phyloP scores from a whole-genome alignment of 805 yeast species.

The Candida yuanshanica region DNA sequence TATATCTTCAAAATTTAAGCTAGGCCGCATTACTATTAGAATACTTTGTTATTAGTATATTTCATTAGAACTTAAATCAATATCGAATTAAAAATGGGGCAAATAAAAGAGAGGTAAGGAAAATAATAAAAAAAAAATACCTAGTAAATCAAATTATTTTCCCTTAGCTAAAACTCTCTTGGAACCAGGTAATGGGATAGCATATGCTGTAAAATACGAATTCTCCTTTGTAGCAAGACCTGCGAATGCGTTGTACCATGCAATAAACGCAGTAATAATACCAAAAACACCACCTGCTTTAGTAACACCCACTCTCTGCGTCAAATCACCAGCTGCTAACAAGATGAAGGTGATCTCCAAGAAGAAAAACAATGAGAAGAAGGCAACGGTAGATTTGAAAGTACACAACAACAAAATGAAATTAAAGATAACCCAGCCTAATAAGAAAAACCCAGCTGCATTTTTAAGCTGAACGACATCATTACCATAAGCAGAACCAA shows the following conservation, averaged over 20 bases:
- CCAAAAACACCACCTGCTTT: slow-evolving; percentile 57
- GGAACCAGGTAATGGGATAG: slow-evolving; percentile 29
- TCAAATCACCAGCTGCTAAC: slow-evolving; percentile 46
- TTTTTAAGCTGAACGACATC: slow-evolving; percentile 32
- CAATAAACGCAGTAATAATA: slow-evolving; percentile 44
- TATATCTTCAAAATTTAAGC: too few species aligned
- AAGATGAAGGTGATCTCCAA: slow-evolving; percentile 51
- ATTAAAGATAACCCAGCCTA: slow-evolving; percentile 64
- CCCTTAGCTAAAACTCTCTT: too few species aligned
- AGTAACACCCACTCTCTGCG: slow-evolving; percentile 33
- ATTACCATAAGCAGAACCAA: slow-evolving; percentile 43
- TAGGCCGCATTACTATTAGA: too few species aligned
- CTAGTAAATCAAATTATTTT: too few species aligned
- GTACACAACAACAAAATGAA: slow-evolving; percentile 48
- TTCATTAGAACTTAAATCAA: too few species aligned
- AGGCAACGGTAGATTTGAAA: slow-evolving; percentile 58
- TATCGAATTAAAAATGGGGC: too few species aligned
- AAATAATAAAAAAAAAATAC: too few species aligned
- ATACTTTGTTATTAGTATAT: too few species aligned
- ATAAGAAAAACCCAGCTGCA: slow-evolving; percentile 53
- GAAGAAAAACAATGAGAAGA: slow-evolving; percentile 49
- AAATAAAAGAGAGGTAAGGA: too few species aligned
- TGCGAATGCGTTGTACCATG: slow-evolving; percentile 58
- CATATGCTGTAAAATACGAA: slow-evolving; percentile 32
- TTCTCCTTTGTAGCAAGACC: slow-evolving; percentile 56